Conservation (phyloP, 345 rosid genomes). For the Gossypium rotundifolium region DNA sequence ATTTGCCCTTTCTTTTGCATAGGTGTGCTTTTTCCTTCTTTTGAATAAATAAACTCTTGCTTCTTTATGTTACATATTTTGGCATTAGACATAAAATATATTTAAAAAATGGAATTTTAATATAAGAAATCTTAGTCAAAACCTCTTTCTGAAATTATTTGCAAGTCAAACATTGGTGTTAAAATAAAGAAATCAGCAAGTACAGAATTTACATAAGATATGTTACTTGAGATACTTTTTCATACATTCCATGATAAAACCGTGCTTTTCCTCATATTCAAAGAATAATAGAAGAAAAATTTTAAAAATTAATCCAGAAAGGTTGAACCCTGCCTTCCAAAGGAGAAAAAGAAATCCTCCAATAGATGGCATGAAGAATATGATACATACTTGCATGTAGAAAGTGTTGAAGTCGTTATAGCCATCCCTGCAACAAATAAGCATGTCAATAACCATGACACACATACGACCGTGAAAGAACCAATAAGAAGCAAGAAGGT, state of each 20-base stretch:
- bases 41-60: background rate
- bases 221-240: background rate
- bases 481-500: background rate
- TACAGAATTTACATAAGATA: background rate
- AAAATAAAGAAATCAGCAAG: background rate
- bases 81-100: background rate
- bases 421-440: conserved; percentile 85
- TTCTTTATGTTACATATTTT: background rate
- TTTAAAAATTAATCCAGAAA: background rate
- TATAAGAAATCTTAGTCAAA: background rate
- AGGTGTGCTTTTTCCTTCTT: background rate
- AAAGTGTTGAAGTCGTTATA: conserved; percentile 98
- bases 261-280: background rate
- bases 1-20: background rate
- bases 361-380: background rate
- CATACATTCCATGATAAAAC: background rate
- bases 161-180: background rate
- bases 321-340: background rate
- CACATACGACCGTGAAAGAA: background rate
- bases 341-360: background rate
- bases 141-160: background rate
- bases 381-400: conserved; percentile 87
- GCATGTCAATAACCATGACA: conserved; percentile 9
- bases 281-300: background rate
- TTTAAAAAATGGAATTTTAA: background rate